Evolutionary conservation across 2,329 filamentous ascomycete species (phyloP), one percentile per base, ranked within the genome.

Genomic region (Monosporascus sp.): DNA sequence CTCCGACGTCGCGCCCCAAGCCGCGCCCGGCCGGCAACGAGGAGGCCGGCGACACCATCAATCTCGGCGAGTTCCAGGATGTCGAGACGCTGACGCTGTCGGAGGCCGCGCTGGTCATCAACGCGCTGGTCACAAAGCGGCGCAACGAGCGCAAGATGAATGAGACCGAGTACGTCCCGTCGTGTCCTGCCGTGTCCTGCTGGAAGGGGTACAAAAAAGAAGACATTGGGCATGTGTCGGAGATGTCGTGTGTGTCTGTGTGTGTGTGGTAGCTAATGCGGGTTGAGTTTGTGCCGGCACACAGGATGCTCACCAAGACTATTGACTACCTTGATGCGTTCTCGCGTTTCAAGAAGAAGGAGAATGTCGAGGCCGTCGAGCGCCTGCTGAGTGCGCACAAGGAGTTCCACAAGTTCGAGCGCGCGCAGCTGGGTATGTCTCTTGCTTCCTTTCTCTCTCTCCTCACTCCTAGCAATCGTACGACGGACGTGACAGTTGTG

Each of bases 351-450:
- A 96, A 96, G 75, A 86, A 92, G 65, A 91, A 93, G 70, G 90
- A 96, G 71, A 94, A 94, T 61, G 89, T 96, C 67, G 89, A 96
- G 74, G 89, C 91, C n/a, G 91, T 97, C 35, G 91, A 96, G 73
- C 85, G 90, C 55, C 77, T 97, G 63, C 80, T 97, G 58, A 88
- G 88, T 61, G 82, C 87, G 54, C 88, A 91, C 67, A 84, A 85
- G 59, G 85, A 91, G 68, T 77, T 99, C 63, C 89, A 90, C 65
- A 89, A 91, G 70, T 97, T 97, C 69, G 94, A 99, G 80, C 84
- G 91, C 65, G 92, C 91, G 45, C 91, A 97, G 74, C 79, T 97
- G 58, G 93, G 91, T 92, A 77, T 55, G 78, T 72, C 7, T 48
- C 35, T 57, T 50, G 37, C 49, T 27, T 40, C 24, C 50, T 27